Evolutionary conservation across 108 stramenopile genomes (phyloP).

Genomic region (Nannochloropsis oceanica): DNA sequence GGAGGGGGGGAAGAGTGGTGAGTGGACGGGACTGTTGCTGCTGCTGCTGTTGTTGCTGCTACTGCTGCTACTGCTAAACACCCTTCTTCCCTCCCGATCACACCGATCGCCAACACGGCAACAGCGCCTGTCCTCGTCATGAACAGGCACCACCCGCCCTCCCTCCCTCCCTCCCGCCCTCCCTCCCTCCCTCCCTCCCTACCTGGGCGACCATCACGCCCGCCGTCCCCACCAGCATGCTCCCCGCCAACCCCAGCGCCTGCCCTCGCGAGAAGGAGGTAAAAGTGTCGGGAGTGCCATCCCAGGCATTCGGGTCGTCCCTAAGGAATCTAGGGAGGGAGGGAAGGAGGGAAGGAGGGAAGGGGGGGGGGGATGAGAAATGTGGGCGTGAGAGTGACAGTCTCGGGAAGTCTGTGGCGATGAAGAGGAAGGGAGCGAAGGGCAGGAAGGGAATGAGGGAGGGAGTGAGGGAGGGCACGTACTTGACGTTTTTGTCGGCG

Average conservation of each 20-base stretch:
- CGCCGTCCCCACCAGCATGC: neutral
- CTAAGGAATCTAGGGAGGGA: neutral
- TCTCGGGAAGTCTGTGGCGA: too few species aligned
- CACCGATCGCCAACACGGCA: too few species aligned
- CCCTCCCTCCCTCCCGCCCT: neutral
- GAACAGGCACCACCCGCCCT: neutral
- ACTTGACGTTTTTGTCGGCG: neutral
- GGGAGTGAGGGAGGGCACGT: neutral
- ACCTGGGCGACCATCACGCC: neutral
- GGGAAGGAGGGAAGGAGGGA: neutral
- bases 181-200: neutral
- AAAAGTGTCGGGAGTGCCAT: neutral
- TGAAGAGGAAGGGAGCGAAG: neutral
- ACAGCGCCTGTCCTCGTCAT: too few species aligned
- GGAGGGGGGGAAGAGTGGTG: too few species aligned
- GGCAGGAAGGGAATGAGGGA: neutral
- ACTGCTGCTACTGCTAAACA: neutral
- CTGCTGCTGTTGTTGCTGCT: too few species aligned
- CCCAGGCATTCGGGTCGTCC: neutral
- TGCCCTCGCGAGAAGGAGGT: neutral
- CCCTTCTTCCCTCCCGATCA: too few species aligned
- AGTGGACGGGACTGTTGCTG: too few species aligned
- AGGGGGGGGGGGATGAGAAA: too few species aligned
- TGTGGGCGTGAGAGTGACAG: too few species aligned
- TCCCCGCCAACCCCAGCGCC: neutral